phyloP scores from a whole-genome alignment of 768 basidiomycete species.

The Exsudoporus frostii region DNA sequence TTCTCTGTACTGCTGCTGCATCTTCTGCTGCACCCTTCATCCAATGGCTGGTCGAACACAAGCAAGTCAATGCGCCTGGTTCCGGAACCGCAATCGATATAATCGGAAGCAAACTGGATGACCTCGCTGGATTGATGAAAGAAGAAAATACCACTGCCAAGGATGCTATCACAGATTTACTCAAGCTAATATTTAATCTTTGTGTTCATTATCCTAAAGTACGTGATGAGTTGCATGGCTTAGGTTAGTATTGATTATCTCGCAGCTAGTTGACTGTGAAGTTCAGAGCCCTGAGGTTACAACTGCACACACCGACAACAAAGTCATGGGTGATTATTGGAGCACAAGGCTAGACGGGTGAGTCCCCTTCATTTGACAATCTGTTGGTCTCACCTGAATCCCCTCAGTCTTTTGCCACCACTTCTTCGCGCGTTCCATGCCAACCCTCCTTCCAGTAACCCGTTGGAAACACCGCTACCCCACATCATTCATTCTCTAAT shows the following conservation, averaged over 20 bases:
- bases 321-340: conserved; percentile 75
- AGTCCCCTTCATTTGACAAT: conserved; percentile 22
- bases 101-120: conserved; percentile 58
- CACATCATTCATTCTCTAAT: conserved; percentile 83
- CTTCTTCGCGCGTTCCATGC: conserved; percentile 67
- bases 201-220: conserved; percentile 81
- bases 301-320: conserved; percentile 25
- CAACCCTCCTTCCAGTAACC: conserved; percentile 59
- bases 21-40: conserved; percentile 46
- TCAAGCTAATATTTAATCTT: conserved; percentile 84
- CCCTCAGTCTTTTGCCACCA: conserved; percentile 56
- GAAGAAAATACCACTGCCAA: conserved; percentile 40
- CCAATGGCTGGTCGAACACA: conserved; percentile 61
- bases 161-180: conserved; percentile 77
- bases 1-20: conserved; percentile 61
- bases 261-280: conserved; percentile 42
- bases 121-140: conserved; percentile 47
- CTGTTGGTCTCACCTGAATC: neutral
- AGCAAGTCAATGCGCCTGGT: conserved; percentile 42
- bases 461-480: conserved; percentile 70
- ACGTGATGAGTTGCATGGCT: neutral
- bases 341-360: conserved; percentile 68
- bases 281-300: conserved; percentile 32
- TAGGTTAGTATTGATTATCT: neutral
- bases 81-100: conserved; percentile 57